Evolutionary conservation across 352 stramenopile species (phyloP), one percentile per base, ranked within the genome.

Genomic region (Aphanomyces astaci): DNA sequence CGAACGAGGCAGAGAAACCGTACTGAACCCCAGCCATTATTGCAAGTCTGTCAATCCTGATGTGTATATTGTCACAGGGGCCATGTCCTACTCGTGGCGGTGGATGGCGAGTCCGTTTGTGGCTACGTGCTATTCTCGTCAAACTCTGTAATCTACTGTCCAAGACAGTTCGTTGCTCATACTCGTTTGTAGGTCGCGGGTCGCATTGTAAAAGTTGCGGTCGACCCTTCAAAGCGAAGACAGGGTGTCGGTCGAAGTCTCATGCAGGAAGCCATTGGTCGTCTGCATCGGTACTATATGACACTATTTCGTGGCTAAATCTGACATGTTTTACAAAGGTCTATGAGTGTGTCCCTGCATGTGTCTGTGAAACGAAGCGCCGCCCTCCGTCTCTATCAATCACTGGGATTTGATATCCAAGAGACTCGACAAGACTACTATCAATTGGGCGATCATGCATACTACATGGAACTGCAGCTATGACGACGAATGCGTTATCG

Each of bases 111-210:
- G 33, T 32, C 66, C 43, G 73, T 83, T 4, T 28, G 59, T 49
- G 78, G 76, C 54, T 82, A 86, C 72, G 54, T 86, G 10, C 74
- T 86, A 17, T 81, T 75, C 49, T 71, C 76, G 25, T 68, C 75
- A 39, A 77, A 71, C 46, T 60, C 63, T 49, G 40, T 51, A 31
- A 13, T 22, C 39, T 25, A 36, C 33, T n/a, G 57, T 62, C 19
- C 52, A 31, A 7, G 28, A 65, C 31, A n/a, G n/a, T 56, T 40
- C 2, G 30, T 49, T 11, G 31, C 63, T 33, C 17, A 17, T 56
- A n/a, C 40, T 40, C 36, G 7, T 62, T 19, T 39, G 4, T 52
- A 85, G 78, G 48, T 66, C 13, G 71, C 72, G 11, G 75, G 76
- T 2, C 72, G 78, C 63, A 72, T 86, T 33, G 76, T 82, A 64